These are phyloP conservation scores for Colletotrichum sp. DNA, from an alignment of 2,329 filamentous ascomycete genomes.

Conservation along the genomic window DNA sequence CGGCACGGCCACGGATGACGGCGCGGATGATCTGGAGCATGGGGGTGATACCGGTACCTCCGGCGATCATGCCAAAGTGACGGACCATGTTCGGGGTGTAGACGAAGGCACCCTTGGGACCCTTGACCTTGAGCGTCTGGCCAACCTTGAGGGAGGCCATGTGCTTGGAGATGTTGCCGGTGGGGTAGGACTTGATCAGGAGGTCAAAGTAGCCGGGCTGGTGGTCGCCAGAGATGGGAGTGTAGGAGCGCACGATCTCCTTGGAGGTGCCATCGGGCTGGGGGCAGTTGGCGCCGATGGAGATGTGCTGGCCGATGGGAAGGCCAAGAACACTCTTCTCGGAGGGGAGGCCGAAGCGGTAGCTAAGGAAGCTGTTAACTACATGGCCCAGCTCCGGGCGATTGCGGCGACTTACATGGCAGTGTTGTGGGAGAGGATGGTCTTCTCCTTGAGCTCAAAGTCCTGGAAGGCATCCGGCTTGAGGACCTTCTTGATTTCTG, in stretches of 20 bases:
- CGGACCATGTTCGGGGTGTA: constrained; percentile 97
- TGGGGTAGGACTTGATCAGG: constrained; percentile 96
- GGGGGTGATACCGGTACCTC: constrained; percentile 95
- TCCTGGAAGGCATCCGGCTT: constrained; percentile 89
- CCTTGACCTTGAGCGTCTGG: constrained; percentile 86
- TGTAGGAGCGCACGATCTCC: constrained; percentile 91
- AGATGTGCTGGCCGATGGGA: constrained; percentile 98
- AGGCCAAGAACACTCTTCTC: constrained; percentile 86
- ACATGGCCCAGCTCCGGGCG: background rate
- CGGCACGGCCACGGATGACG: constrained; percentile 79
- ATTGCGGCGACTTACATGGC: constrained; percentile 72
- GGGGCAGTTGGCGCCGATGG: constrained; percentile 78
- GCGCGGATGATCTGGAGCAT: constrained; percentile 97
- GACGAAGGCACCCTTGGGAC: constrained; percentile 97
- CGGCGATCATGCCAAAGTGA: constrained; percentile 97
- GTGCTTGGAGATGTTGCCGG: constrained; percentile 95
- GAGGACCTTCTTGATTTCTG: constrained; percentile 81
- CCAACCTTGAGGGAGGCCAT: constrained; percentile 84
- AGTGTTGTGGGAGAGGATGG: constrained; percentile 94
- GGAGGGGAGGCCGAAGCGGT: constrained; percentile 87
- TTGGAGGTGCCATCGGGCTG: constrained; percentile 75
- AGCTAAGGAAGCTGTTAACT: constrained; percentile 54
- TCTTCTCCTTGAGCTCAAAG: constrained; percentile 94
- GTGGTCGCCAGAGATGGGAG: constrained; percentile 88
- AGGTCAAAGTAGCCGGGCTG: constrained; percentile 93